Percentiles rank a stretch among this genome's conserved stretches.
phyloP scores from a whole-genome alignment of 495 filamentous ascomycete genomes.

The Neurospora sp. region DNA sequence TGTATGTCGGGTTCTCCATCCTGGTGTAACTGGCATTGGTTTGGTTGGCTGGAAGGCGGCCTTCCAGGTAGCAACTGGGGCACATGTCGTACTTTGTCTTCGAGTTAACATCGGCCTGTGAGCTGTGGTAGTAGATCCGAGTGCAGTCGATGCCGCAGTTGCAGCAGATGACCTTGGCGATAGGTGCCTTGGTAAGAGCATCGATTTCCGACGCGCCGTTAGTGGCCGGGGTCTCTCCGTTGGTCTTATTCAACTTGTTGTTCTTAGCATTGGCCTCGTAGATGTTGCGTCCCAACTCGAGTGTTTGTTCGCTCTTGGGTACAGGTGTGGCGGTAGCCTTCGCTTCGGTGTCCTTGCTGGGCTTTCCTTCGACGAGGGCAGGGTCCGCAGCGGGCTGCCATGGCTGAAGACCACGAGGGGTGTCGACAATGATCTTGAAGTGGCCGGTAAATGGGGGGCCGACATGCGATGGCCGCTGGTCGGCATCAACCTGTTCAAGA shows the following conservation, averaged over 20 bases:
- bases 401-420: constrained; percentile 85
- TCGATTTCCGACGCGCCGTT: constrained; percentile 48
- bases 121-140: constrained; percentile 78
- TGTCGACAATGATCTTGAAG: constrained; percentile 87
- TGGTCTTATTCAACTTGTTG: constrained; percentile 57
- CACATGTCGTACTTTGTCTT: constrained; percentile 77
- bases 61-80: constrained; percentile 78
- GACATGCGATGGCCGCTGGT: constrained; percentile 87
- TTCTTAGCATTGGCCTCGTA: constrained; percentile 91
- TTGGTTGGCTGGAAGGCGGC: constrained; percentile 64
- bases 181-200: constrained; percentile 46
- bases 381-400: constrained; percentile 83
- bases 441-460: constrained; percentile 95
- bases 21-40: constrained; percentile 68
- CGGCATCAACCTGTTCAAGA: constrained; percentile 70
- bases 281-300: constrained; percentile 87
- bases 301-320: constrained; percentile 69
- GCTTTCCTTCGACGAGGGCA: constrained; percentile 51
- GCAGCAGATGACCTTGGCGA: constrained; percentile 60
- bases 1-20: constrained; percentile 75
- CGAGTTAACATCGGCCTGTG: constrained; percentile 44
- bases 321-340: constrained; percentile 52
- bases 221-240: constrained; percentile 56
- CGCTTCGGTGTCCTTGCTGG: constrained; percentile 67
- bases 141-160: constrained; percentile 92